These are phyloP conservation scores for Obelidium mucronatum DNA, from an alignment of 192 early-diverging fungal species.

Conservation along the genomic window DNA sequence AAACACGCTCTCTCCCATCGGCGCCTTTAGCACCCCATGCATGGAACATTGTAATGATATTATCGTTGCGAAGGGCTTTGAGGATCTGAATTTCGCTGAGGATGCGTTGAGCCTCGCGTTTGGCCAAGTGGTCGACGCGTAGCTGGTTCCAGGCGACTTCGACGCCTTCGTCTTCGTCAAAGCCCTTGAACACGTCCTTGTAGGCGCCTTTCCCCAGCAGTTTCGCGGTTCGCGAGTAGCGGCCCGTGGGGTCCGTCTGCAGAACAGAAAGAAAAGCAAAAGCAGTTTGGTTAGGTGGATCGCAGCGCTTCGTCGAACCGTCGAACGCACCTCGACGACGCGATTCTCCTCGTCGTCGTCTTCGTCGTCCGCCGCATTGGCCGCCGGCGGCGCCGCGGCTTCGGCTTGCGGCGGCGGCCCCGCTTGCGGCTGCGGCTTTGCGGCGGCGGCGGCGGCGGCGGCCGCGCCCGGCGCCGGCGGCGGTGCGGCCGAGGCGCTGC, in stretches of 20 bases:
- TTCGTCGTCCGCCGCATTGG: not conserved
- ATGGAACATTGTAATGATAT: conserved; percentile 62
- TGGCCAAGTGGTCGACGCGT: conserved; percentile 55
- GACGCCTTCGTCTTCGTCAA: conserved; percentile 87
- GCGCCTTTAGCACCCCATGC: conserved; percentile 43
- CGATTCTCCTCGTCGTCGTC: conserved; percentile 28
- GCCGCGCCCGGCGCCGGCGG: not conserved
- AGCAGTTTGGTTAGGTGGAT: not conserved
- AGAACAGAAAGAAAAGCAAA: not conserved
- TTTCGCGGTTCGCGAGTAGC: conserved; percentile 68
- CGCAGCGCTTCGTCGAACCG: not conserved
- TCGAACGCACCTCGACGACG: conserved; percentile 3
- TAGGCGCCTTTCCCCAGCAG: conserved; percentile 83
- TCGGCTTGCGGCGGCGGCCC: not conserved
- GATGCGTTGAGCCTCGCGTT: conserved; percentile 51
- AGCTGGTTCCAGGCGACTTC: conserved; percentile 93
- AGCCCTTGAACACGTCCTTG: conserved; percentile 87
- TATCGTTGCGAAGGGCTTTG: conserved; percentile 77
- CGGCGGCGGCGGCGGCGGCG: not conserved
- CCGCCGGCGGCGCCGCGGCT: not conserved
- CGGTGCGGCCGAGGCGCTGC: not conserved
- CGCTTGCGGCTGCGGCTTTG: not conserved
- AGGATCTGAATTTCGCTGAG: conserved; percentile 71
- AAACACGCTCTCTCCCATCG: conserved; percentile 70
- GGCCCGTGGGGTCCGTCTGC: conserved; percentile 68